These are phyloP conservation scores for Rhodotorula graminis DNA, from an alignment of 768 basidiomycete species.

Conservation along the genomic window DNA sequence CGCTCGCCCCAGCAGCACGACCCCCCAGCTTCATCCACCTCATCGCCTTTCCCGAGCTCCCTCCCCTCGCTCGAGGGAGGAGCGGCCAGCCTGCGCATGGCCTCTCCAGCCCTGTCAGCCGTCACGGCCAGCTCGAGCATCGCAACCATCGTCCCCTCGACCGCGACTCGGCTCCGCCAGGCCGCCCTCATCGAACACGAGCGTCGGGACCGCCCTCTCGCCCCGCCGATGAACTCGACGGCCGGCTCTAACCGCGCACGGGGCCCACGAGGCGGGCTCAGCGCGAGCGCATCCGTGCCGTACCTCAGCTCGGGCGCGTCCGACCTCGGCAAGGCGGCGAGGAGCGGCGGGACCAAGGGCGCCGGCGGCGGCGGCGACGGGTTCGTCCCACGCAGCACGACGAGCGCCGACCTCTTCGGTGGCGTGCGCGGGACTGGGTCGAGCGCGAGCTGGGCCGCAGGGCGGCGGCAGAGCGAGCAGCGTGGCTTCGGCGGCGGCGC, in stretches of 20 bases:
- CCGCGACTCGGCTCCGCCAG: neutral
- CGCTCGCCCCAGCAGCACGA: too few relatives aligned
- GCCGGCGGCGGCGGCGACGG: too few relatives aligned
- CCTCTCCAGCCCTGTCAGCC: neutral
- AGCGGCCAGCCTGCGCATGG: neutral
- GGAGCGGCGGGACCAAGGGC: neutral
- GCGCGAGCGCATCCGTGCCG: neutral
- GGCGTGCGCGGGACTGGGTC: too few relatives aligned
- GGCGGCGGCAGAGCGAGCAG: too few relatives aligned
- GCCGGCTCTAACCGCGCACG: too few relatives aligned
- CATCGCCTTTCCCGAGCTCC: neutral
- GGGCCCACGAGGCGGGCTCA: neutral
- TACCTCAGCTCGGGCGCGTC: neutral
- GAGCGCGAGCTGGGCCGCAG: too few relatives aligned
- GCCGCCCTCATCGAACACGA: neutral
- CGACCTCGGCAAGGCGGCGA: too few relatives aligned
- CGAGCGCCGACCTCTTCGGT: too few relatives aligned
- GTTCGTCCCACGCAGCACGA: neutral
- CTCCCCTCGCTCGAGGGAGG: too few relatives aligned
- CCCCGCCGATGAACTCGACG: neutral
- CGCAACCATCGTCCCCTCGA: neutral
- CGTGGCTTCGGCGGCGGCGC: too few relatives aligned
- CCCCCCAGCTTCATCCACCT: too few relatives aligned
- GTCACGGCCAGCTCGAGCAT: neutral
- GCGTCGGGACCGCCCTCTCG: too few relatives aligned